phyloP scores from a whole-genome alignment of 805 yeast genomes.

The Suhomyces emberorum region DNA sequence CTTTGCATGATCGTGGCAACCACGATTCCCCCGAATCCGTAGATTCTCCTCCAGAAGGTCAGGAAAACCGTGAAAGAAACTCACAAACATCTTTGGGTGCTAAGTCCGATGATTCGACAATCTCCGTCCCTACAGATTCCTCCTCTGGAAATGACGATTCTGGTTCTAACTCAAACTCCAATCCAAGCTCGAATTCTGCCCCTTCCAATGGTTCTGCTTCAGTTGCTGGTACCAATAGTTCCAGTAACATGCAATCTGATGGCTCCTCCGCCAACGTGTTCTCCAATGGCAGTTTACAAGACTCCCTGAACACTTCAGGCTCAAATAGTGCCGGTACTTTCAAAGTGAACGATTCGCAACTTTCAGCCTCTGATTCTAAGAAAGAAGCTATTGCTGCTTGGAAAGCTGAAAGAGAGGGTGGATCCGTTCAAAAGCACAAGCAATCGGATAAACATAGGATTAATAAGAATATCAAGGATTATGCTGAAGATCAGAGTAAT shows the following conservation, averaged over 20 bases:
- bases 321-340: constrained; percentile 6
- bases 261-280: not conserved
- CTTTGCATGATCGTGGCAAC: not conserved
- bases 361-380: constrained; percentile 6
- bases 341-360: constrained; percentile 7
- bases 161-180: constrained; percentile 4
- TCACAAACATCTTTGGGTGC: constrained; percentile 1
- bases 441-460: constrained; percentile 2
- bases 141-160: constrained; percentile 7
- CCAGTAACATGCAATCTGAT: not conserved
- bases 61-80: not conserved
- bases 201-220: not conserved
- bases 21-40: constrained; percentile 6
- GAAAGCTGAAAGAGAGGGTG: not conserved
- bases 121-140: constrained; percentile 5
- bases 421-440: not conserved
- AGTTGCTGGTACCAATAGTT: not conserved
- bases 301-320: constrained; percentile 10
- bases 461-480: constrained; percentile 10
- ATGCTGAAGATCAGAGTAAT: constrained; percentile 18
- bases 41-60: constrained; percentile 5
- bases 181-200: not conserved
- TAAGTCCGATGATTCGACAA: constrained; percentile 5
- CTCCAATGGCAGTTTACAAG: not conserved
- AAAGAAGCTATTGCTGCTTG: not conserved